Evolutionary conservation across 2,329 filamentous ascomycete species (phyloP).

Genomic region (Pestalotiopsis sp.): DNA sequence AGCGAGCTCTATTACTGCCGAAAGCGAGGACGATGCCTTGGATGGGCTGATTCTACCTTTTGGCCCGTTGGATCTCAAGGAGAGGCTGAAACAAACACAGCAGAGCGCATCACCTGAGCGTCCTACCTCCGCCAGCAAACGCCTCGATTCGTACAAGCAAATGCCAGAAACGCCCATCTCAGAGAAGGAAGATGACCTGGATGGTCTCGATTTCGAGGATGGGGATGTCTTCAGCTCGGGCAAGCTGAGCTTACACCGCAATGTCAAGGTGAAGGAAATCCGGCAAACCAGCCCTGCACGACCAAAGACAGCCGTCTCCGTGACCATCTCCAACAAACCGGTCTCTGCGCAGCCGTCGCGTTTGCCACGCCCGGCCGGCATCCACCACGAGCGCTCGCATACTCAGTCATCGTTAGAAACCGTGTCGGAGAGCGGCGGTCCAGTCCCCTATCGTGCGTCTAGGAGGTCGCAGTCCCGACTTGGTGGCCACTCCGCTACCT

Average conservation of each 20-base stretch:
- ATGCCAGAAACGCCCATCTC: conserved; percentile 34
- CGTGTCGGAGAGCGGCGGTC: conserved; percentile 85
- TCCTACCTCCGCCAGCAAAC: conserved; percentile 40
- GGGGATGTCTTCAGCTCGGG: conserved; percentile 79
- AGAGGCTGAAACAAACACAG: conserved; percentile 74
- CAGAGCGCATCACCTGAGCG: conserved; percentile 60
- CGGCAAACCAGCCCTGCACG: conserved; percentile 71
- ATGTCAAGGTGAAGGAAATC: conserved; percentile 82
- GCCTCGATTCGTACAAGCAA: conserved; percentile 26
- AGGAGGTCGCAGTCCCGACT: conserved; percentile 69
- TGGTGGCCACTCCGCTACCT: conserved; percentile 66
- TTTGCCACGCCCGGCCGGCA: conserved; percentile 73
- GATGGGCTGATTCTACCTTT: conserved; percentile 85
- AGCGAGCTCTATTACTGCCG: conserved; percentile 85
- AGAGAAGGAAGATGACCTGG: conserved; percentile 77
- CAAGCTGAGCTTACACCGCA: conserved; percentile 85
- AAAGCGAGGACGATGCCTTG: conserved; percentile 92
- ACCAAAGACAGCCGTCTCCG: conserved; percentile 75
- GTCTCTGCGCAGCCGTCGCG: conserved; percentile 59
- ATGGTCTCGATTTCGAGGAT: conserved; percentile 84
- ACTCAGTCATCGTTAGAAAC: conserved; percentile 82
- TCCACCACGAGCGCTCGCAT: conserved; percentile 67
- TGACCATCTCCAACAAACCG: conserved; percentile 90
- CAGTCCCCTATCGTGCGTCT: conserved; percentile 57
- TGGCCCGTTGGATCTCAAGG: conserved; percentile 81